phyloP scores from a whole-genome alignment of 140 eudicot species.

The Stevia rebaudiana region DNA sequence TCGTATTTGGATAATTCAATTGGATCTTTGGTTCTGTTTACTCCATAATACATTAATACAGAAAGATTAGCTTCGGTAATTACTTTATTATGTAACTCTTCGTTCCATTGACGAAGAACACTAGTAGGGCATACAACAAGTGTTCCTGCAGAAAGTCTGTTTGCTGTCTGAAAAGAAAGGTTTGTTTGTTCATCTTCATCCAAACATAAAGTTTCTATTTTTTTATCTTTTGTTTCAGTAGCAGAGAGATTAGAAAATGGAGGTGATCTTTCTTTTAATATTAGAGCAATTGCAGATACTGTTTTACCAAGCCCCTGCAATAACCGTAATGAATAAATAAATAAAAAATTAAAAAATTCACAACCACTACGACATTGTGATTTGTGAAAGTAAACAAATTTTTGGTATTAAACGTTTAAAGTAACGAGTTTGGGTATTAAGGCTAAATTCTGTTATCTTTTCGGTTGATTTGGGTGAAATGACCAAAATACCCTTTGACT shows the following conservation, averaged over 20 bases:
- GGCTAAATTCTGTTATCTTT: no score
- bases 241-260: constrained; percentile 28
- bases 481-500: no score
- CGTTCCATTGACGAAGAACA: constrained; percentile 91
- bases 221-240: constrained; percentile 21
- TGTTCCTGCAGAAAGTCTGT: constrained; percentile 78
- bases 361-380: neutral
- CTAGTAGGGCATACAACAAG: constrained; percentile 94
- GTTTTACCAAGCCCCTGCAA: constrained; percentile 92
- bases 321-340: neutral
- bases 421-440: no score
- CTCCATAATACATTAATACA: constrained; percentile 70
- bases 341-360: neutral
- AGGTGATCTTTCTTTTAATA: constrained; percentile 79
- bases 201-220: constrained; percentile 53
- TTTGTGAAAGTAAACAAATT: no score
- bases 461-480: no score
- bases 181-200: constrained; percentile 50
- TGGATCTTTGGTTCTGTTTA: constrained; percentile 73
- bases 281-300: constrained; percentile 79
- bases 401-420: no score
- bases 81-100: constrained; percentile 70
- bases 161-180: constrained; percentile 28
- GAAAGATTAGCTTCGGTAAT: constrained; percentile 60
- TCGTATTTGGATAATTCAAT: constrained; percentile 72